A percentile compares a stretch with the other conserved stretches of the same genome.
Conservation (phyloP, 352 stramenopile genomes). For the Phytophthora parvispora region DNA sequence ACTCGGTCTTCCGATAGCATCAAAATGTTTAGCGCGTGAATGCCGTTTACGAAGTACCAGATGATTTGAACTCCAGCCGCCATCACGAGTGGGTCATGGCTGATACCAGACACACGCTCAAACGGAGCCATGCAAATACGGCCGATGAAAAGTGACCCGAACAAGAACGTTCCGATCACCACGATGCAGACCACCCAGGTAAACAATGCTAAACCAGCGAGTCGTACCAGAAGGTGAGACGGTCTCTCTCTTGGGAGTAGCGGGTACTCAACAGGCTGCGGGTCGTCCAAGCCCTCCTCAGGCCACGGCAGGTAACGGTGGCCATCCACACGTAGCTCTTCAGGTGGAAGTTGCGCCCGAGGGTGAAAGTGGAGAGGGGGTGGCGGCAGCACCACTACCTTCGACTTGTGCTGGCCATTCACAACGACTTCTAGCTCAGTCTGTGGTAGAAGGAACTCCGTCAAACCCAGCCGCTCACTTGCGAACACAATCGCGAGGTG, state of each 20-base stretch:
- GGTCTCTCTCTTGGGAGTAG: conserved; percentile 66
- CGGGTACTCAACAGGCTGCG: conserved; percentile 75
- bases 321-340: conserved; percentile 76
- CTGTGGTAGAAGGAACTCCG: conserved; percentile 77
- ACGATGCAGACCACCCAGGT: conserved; percentile 71
- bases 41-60: conserved; percentile 78
- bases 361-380: conserved; percentile 88
- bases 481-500: conserved; percentile 70
- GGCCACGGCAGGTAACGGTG: conserved; percentile 87
- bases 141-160: conserved; percentile 78
- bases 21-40: conserved; percentile 70
- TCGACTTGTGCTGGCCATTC: conserved; percentile 41
- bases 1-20: conserved; percentile 72
- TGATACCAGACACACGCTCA: conserved; percentile 75
- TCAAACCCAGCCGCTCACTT: conserved; percentile 70
- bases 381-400: conserved; percentile 61
- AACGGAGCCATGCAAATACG: conserved; percentile 76
- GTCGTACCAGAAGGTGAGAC: conserved; percentile 60
- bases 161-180: conserved; percentile 69
- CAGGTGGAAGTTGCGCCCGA: conserved; percentile 68
- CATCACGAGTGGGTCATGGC: conserved; percentile 81
- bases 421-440: conserved; percentile 45
- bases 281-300: conserved; percentile 83
- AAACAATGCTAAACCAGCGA: conserved; percentile 63
- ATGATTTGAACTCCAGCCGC: conserved; percentile 78